phyloP scores from a whole-genome alignment of 108 stramenopile species.

The Cyclostephanos tholiformis region DNA sequence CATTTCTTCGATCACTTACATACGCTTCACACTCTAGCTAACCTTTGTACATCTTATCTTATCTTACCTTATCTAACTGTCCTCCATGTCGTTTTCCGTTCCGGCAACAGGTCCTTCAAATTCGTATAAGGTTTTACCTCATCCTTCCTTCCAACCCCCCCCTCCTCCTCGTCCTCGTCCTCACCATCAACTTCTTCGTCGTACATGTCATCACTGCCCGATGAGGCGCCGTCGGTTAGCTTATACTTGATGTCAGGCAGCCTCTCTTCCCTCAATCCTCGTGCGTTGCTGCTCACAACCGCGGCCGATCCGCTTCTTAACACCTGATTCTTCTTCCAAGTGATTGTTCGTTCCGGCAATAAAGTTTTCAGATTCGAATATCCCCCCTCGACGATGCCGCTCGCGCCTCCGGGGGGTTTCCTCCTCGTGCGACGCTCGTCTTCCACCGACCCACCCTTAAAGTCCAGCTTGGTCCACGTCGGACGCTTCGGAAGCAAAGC shows the following conservation, averaged over 20 bases:
- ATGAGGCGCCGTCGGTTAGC: constrained; percentile 9
- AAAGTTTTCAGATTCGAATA: constrained; percentile 26
- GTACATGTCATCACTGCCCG: background rate
- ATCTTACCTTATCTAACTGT: background rate
- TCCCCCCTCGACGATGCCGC: constrained; percentile 11
- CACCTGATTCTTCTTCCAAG: background rate
- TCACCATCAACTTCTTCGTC: background rate
- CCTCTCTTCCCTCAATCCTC: background rate
- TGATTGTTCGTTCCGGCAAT: constrained; percentile 16
- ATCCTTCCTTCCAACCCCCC: too few relatives aligned
- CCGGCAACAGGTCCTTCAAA: constrained; percentile 29
- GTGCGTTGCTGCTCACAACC: background rate
- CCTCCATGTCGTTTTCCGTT: constrained; percentile 19
- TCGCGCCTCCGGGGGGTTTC: background rate
- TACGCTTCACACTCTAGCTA: background rate
- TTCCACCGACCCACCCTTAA: constrained; percentile 30
- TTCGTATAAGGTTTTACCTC: background rate
- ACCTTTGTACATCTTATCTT: too few relatives aligned
- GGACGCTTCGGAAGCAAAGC: constrained; percentile 23
- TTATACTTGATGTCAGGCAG: constrained; percentile 7
- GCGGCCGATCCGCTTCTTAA: constrained; percentile 20
- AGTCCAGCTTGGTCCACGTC: constrained; percentile 36
- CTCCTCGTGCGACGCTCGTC: constrained; percentile 32
- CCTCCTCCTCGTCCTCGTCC: background rate
- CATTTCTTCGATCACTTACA: background rate